Conservation (phyloP, 352 stramenopile species). For the Globisporangium acanthophoron region DNA sequence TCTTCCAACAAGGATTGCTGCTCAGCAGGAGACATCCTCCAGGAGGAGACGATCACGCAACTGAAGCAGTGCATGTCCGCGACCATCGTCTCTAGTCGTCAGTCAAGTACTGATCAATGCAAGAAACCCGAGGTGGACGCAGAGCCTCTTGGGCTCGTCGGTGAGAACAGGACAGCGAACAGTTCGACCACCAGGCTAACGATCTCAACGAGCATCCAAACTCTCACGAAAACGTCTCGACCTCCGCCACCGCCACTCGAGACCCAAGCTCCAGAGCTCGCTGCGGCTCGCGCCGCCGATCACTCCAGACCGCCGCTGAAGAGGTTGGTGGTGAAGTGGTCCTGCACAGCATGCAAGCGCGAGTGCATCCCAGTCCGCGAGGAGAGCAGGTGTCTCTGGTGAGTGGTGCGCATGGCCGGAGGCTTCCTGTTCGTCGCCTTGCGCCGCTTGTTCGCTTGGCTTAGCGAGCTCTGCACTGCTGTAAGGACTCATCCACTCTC, state of each 20-base stretch:
- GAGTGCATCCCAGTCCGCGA: slow-evolving; percentile 77
- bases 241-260: neutral
- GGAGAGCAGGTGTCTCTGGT: slow-evolving; percentile 75
- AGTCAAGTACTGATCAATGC: neutral
- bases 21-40: neutral
- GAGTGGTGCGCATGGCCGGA: slow-evolving; percentile 1
- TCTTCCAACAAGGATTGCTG: neutral
- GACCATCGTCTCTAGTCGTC: neutral
- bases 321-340: slow-evolving; percentile 62
- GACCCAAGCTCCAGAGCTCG: neutral
- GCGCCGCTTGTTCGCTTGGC: too few species aligned
- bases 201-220: too few species aligned
- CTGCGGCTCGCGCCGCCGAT: neutral
- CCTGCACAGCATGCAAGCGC: slow-evolving; percentile 44
- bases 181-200: too few species aligned
- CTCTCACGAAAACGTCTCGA: neutral
- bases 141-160: neutral
- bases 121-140: neutral
- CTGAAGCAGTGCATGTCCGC: neutral
- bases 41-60: slow-evolving; percentile 8
- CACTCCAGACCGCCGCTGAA: slow-evolving; percentile 1
- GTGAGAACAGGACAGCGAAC: too few species aligned
- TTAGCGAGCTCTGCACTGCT: too few species aligned
- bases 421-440: too few species aligned
- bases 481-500: neutral